phyloP scores from a whole-genome alignment of 2,329 filamentous ascomycete genomes.

The Sporothrix brunneoviolacea region DNA sequence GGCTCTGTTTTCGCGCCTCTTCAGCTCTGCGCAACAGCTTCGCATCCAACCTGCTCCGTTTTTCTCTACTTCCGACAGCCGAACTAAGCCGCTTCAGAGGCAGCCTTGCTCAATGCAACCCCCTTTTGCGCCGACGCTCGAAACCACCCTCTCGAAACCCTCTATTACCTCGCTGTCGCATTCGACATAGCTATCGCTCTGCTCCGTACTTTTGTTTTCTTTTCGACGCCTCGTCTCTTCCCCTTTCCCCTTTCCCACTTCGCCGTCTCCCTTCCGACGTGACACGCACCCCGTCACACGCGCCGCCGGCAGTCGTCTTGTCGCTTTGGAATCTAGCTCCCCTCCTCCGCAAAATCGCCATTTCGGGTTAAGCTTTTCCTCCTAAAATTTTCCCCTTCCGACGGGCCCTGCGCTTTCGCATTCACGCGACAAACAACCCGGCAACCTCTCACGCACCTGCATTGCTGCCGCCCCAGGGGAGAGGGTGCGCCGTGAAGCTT shows the following conservation, averaged over 20 bases:
- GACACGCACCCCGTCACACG: not conserved
- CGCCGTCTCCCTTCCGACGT: not conserved
- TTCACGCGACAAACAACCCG: constrained; percentile 2
- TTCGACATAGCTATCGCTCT: not conserved
- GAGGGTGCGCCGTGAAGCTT: not conserved
- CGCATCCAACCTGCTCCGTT: not conserved
- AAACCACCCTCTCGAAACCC: not conserved
- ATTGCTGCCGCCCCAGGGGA: not conserved
- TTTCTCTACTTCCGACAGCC: constrained; percentile 5
- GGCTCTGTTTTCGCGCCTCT: too few species aligned
- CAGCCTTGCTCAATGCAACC: constrained; percentile 7
- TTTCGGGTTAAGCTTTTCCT: constrained; percentile 12
- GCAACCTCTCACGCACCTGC: not conserved
- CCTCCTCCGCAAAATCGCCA: constrained; percentile 9
- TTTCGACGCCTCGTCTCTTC: not conserved
- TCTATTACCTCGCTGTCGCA: not conserved
- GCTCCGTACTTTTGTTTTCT: too few species aligned
- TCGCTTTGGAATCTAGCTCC: not conserved
- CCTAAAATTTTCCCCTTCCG: constrained; percentile 1
- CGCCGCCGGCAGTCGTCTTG: not conserved
- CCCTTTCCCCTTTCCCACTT: not conserved
- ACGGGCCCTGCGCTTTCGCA: not conserved
- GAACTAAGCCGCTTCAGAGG: constrained; percentile 4
- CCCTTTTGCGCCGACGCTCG: not conserved
- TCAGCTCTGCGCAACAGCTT: too few species aligned